A percentile compares a stretch with the other conserved stretches of the same genome.
Evolutionary conservation across 2,329 filamentous ascomycete species (phyloP).

Genomic region (Aureobasidium melanogenum): DNA sequence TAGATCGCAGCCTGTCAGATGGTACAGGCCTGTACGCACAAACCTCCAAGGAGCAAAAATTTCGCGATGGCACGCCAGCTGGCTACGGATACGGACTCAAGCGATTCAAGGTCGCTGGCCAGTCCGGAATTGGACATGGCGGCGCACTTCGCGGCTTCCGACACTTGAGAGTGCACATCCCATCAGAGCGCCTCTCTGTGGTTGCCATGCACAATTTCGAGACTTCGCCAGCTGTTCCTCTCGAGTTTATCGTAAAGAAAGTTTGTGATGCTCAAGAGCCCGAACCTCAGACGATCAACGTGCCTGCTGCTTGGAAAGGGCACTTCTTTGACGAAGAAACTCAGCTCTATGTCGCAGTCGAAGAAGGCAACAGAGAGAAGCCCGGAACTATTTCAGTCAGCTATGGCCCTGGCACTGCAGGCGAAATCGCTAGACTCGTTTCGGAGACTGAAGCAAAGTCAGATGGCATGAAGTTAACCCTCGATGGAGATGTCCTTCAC

Average conservation of each 20-base stretch:
- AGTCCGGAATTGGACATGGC: constrained; percentile 29
- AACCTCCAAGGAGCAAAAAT: constrained; percentile 23
- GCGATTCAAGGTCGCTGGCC: constrained; percentile 20
- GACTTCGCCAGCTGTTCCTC: constrained; percentile 20
- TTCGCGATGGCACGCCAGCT: constrained; percentile 28
- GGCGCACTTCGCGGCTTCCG: constrained; percentile 36
- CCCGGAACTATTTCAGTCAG: constrained; percentile 23
- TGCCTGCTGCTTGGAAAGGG: constrained; percentile 26
- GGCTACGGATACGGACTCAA: constrained; percentile 32
- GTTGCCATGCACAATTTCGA: constrained; percentile 36
- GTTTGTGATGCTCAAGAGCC: constrained; percentile 22
- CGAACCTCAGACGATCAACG: constrained; percentile 2
- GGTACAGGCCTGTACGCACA: constrained; percentile 28
- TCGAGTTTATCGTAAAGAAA: constrained; percentile 25
- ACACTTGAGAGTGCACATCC: constrained; percentile 28
- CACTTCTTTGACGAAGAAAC: constrained; percentile 32
- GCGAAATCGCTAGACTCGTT: constrained; percentile 20
- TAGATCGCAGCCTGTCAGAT: constrained; percentile 27
- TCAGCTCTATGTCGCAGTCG: constrained; percentile 25
- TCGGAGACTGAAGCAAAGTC: constrained; percentile 19
- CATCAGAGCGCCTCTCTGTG: constrained; percentile 29
- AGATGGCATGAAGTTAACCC: constrained; percentile 19
- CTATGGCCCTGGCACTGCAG: constrained; percentile 20
- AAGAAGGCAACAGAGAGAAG: constrained; percentile 16
- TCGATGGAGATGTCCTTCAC: constrained; percentile 25